A percentile compares a stretch with the other conserved stretches of the same genome.
phyloP scores from a whole-genome alignment of 805 yeast species.

The Candida maris region DNA sequence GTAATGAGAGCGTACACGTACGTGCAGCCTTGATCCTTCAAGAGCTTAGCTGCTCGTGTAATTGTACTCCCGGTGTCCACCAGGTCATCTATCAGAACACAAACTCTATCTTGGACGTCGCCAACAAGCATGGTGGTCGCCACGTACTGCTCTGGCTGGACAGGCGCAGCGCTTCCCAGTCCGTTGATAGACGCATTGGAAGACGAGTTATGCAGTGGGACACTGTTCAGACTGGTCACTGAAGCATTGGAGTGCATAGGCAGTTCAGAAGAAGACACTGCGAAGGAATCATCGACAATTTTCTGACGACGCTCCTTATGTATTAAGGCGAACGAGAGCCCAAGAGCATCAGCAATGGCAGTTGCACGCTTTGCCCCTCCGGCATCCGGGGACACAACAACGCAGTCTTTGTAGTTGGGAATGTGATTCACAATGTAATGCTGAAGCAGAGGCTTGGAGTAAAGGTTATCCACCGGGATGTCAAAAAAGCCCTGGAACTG shows the following conservation, averaged over 20 bases:
- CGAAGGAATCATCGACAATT: slow-evolving; percentile 26
- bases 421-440: slow-evolving; percentile 76
- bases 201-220: slow-evolving; percentile 12
- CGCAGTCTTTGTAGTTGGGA: slow-evolving; percentile 78
- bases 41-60: slow-evolving; percentile 83
- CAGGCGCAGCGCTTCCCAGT: slow-evolving; percentile 1
- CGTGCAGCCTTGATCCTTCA: slow-evolving; percentile 90
- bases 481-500: slow-evolving; percentile 98
- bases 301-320: slow-evolving; percentile 83
- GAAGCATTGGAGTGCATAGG: slow-evolving; percentile 17
- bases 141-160: slow-evolving; percentile 29
- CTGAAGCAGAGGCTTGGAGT: slow-evolving; percentile 82
- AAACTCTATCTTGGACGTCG: slow-evolving; percentile 79
- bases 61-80: slow-evolving; percentile 93
- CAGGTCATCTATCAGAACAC: slow-evolving; percentile 90
- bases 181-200: slow-evolving; percentile 17
- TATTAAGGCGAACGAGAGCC: slow-evolving; percentile 86
- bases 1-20: slow-evolving; percentile 85
- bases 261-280: slow-evolving; percentile 10
- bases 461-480: slow-evolving; percentile 91
- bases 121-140: slow-evolving; percentile 97
- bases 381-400: slow-evolving; percentile 95
- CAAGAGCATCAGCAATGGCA: slow-evolving; percentile 85
- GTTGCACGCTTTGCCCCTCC: slow-evolving; percentile 99
- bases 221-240: slow-evolving; percentile 14